Base-by-base conservation (phyloP, 2,329 filamentous ascomycete genomes). In the Pseudodiploospora longispora region DNA sequence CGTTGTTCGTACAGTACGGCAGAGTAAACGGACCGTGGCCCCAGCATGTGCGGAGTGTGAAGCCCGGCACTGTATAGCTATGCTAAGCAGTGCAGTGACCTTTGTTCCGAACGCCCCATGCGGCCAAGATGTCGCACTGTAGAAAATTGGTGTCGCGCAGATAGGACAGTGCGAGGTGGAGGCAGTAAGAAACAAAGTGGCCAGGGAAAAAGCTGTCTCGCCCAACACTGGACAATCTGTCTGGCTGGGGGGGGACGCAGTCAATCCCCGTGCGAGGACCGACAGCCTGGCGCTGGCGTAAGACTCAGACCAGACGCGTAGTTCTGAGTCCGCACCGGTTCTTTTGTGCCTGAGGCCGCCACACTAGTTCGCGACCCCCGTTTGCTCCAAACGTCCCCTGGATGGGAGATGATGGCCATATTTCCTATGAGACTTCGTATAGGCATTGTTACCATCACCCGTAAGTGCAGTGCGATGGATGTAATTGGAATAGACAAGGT, bases 311-410 rank as follows among this genome's bases (percentile, higher is more conserved):
- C 50, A 54, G 44, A 9, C 38, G 50, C 56, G 57, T 58, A 60
- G 36, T 46, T 58, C 42, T 53, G 35, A 38, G 52, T 42, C 54
- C 52, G 52, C 44, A 5, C 27, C 32, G 19, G 7, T 12, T 37
- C 27, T 39, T n/a, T 7, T 38, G 35, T 57, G 61, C 61, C 61
- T 64, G 42, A 63, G 61, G 61, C 61, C 57, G 5, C 10, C 32
- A 42, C n/a, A 30, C 32, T 27, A 37, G 33, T 32, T 19, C 19
- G 19, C 19, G 19, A 19, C 19, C 19, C 19, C 19, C 19, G 19
- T 19, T 19, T 19, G 19, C 19, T 19, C 19, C 19, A 19, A 19
- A 19, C 19, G 19, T 19, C 19, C 19, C 19, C 19, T 19, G 19
- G 19, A 19, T 19, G 19, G 19, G 19, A 19, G 19, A 19, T 19